Percentiles rank a stretch among this genome's conserved stretches.
These are phyloP conservation scores for Tetradesmus lagerheimii DNA, from an alignment of 139 green algal genomes.

Conservation along the genomic window DNA sequence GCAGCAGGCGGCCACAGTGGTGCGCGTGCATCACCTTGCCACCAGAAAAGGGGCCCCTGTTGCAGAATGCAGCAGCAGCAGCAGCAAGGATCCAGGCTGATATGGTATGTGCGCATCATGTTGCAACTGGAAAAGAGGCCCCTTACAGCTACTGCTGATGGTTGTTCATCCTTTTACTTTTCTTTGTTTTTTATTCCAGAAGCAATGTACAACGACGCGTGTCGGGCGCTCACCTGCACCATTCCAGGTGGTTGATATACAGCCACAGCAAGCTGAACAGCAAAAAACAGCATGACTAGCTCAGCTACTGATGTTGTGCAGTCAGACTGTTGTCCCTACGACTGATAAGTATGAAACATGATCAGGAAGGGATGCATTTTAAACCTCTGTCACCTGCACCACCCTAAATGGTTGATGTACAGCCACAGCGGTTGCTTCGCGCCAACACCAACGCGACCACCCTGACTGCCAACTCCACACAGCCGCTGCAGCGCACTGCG, in stretches of 20 bases:
- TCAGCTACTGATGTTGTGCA: too few species aligned
- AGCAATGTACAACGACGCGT: too few species aligned
- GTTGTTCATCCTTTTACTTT: too few species aligned
- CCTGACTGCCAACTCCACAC: neutral
- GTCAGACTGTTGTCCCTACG: too few species aligned
- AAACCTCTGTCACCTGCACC: slow-evolving; percentile 27
- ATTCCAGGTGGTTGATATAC: slow-evolving; percentile 49
- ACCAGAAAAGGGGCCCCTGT: slow-evolving; percentile 29
- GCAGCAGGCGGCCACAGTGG: slow-evolving; percentile 39
- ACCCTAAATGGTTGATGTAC: slow-evolving; percentile 52
- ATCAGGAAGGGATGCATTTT: too few species aligned
- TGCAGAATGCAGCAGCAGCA: neutral
- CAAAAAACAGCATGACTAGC: too few species aligned
- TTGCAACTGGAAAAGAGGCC: slow-evolving; percentile 39
- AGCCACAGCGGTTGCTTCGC: slow-evolving; percentile 44
- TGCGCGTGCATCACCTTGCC: slow-evolving; percentile 45
- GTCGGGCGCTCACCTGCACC: slow-evolving; percentile 40
- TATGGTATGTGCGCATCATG: slow-evolving; percentile 37
- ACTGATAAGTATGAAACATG: too few species aligned
- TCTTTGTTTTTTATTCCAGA: too few species aligned
- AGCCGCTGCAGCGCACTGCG: slow-evolving; percentile 34
- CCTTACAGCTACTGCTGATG: too few species aligned
- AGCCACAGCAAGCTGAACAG: slow-evolving; percentile 26
- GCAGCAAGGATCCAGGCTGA: neutral
- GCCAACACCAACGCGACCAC: neutral